These are phyloP conservation scores for Lachancea kluyveri DNA, from an alignment of 805 yeast species.

Conservation along the genomic window DNA sequence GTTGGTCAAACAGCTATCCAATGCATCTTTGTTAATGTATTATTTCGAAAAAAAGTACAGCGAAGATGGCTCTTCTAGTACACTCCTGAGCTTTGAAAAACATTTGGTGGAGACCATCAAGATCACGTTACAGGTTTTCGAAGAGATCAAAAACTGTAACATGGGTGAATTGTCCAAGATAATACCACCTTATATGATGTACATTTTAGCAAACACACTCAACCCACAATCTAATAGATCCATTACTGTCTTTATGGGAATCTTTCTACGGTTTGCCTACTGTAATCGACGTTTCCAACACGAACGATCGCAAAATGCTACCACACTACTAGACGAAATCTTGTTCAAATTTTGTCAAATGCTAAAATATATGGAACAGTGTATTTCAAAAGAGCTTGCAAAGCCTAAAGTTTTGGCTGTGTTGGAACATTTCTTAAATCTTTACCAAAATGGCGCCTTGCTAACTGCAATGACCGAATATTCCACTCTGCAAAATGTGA, in stretches of 20 bases:
- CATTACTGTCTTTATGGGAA: constrained; percentile 3
- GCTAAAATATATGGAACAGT: not conserved
- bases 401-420: constrained; percentile 1
- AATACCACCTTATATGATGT: constrained; percentile 5
- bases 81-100: constrained; percentile 4
- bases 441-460: constrained; percentile 1
- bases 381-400: constrained; percentile 2
- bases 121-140: constrained; percentile 2
- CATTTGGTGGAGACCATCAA: constrained; percentile 5
- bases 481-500: not conserved
- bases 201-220: constrained; percentile 4
- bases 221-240: constrained; percentile 5
- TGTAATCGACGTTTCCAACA: not conserved
- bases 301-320: not conserved
- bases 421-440: not conserved
- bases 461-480: constrained; percentile 1
- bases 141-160: constrained; percentile 1
- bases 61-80: not conserved
- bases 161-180: constrained; percentile 2
- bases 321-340: not conserved
- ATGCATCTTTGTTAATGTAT: constrained; percentile 8
- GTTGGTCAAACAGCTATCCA: constrained; percentile 7
- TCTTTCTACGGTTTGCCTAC: constrained; percentile 5
- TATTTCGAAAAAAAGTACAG: constrained; percentile 7
- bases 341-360: not conserved